phyloP scores from a whole-genome alignment of 768 basidiomycete genomes.

The Lyophyllum atratum region DNA sequence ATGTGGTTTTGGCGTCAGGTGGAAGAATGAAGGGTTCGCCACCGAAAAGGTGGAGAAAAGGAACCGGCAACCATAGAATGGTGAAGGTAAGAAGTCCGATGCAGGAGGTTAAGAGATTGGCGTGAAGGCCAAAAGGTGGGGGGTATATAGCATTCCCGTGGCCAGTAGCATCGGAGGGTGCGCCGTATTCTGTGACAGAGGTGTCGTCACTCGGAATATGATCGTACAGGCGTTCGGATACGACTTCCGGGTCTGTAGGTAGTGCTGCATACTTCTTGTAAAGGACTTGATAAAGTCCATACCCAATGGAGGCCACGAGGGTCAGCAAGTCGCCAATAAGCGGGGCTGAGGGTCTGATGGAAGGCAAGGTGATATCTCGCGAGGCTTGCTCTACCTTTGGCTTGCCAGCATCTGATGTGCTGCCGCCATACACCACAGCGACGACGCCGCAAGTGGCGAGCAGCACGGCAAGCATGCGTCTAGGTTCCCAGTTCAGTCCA shows the following conservation, averaged over 20 bases:
- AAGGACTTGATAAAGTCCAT: slow-evolving; percentile 80
- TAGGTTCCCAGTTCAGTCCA: slow-evolving; percentile 59
- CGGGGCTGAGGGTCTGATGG: slow-evolving; percentile 47
- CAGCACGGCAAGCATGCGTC: slow-evolving; percentile 69
- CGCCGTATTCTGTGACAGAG: slow-evolving; percentile 10
- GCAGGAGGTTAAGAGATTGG: slow-evolving; percentile 77
- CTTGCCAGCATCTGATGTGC: slow-evolving; percentile 25
- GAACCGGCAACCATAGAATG: slow-evolving; percentile 78
- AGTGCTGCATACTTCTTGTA: slow-evolving; percentile 82
- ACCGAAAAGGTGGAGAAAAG: slow-evolving; percentile 66
- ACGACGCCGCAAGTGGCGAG: slow-evolving; percentile 83
- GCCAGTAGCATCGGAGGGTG: neutral
- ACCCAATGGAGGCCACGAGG: slow-evolving; percentile 68
- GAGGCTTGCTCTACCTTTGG: slow-evolving; percentile 10
- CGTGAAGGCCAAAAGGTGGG: slow-evolving; percentile 82
- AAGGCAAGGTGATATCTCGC: slow-evolving; percentile 11
- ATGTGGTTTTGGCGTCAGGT: slow-evolving; percentile 39
- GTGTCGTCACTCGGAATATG: slow-evolving; percentile 37
- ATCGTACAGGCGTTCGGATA: slow-evolving; percentile 44
- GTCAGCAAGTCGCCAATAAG: slow-evolving; percentile 76
- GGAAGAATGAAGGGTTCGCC: slow-evolving; percentile 73
- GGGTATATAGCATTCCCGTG: slow-evolving; percentile 43
- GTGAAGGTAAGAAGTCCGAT: slow-evolving; percentile 81
- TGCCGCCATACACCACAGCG: slow-evolving; percentile 82
- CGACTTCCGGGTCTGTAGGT: slow-evolving; percentile 60